Evolutionary conservation across 2,329 filamentous ascomycete genomes (phyloP).

Genomic region (Fusarium nematophilum): DNA sequence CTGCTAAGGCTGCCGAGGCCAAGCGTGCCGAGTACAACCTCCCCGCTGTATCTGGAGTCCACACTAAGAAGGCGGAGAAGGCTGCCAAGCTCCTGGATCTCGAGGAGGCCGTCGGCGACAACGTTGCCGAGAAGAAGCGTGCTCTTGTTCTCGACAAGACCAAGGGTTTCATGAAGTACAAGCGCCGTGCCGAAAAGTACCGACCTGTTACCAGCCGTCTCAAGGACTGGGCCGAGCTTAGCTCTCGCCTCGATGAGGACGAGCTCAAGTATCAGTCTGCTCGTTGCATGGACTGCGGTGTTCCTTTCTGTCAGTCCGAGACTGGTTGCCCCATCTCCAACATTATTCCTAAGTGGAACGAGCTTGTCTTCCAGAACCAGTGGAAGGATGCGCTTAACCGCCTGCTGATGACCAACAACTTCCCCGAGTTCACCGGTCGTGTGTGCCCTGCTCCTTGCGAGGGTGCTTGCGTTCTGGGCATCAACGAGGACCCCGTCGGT

Average conservation of each 20-base stretch:
- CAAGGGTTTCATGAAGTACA: slow-evolving; percentile 96
- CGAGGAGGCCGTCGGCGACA: slow-evolving; percentile 89
- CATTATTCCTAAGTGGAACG: slow-evolving; percentile 98
- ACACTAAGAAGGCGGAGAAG: slow-evolving; percentile 73
- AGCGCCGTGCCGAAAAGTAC: slow-evolving; percentile 93
- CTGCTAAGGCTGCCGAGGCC: slow-evolving; percentile 83
- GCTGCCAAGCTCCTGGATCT: slow-evolving; percentile 81
- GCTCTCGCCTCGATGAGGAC: slow-evolving; percentile 87
- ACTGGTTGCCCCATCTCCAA: slow-evolving; percentile 96
- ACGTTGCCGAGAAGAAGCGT: slow-evolving; percentile 87
- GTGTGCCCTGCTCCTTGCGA: slow-evolving; percentile 97
- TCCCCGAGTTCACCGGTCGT: slow-evolving; percentile 97
- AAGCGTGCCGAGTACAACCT: slow-evolving; percentile 88
- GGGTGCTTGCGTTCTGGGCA: slow-evolving; percentile 93
- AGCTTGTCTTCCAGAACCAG: slow-evolving; percentile 78
- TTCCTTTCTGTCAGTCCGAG: slow-evolving; percentile 97
- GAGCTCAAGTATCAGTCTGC: slow-evolving; percentile 97
- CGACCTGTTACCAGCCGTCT: slow-evolving; percentile 84
- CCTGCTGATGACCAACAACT: slow-evolving; percentile 96
- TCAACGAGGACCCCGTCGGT: slow-evolving; percentile 95
- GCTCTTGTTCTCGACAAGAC: slow-evolving; percentile 98
- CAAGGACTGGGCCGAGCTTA: slow-evolving; percentile 94
- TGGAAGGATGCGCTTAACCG: slow-evolving; percentile 94
- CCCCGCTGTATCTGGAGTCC: slow-evolving; percentile 77
- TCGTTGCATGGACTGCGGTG: slow-evolving; percentile 98